phyloP scores from a whole-genome alignment of 257 asterid species.

The Solanum bulbocastanum region DNA sequence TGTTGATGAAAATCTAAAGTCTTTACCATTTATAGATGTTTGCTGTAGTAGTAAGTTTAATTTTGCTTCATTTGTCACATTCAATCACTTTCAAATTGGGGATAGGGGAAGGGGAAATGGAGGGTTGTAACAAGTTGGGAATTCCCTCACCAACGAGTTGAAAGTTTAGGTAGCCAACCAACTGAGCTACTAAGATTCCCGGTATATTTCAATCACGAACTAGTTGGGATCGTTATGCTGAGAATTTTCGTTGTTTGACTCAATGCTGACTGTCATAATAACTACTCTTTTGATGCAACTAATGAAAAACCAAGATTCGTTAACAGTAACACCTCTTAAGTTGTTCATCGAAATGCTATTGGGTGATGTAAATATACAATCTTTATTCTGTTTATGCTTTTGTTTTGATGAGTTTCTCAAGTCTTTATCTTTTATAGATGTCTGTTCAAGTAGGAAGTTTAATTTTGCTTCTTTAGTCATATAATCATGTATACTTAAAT shows the following conservation, averaged over 20 bases:
- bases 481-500: not conserved
- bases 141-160: not conserved
- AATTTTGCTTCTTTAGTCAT: not conserved
- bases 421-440: not conserved
- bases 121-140: not conserved
- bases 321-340: constrained; percentile 42
- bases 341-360: constrained; percentile 62
- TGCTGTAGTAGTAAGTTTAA: not conserved
- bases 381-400: not conserved
- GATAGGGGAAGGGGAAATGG: not conserved
- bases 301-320: constrained; percentile 20
- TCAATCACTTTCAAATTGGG: not conserved
- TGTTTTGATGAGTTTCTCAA: not conserved
- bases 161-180: not conserved
- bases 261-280: not conserved
- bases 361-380: constrained; percentile 46
- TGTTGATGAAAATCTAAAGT: not conserved
- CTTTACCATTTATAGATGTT: not conserved
- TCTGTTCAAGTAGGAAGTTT: not conserved
- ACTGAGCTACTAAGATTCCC: not conserved
- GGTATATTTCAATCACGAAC: not conserved
- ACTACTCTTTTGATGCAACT: not conserved
- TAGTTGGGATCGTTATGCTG: not conserved
- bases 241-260: not conserved
- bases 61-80: not conserved